Conservation (phyloP, 2,329 filamentous ascomycete genomes). For the Thermothelomyces thermophilus region DNA sequence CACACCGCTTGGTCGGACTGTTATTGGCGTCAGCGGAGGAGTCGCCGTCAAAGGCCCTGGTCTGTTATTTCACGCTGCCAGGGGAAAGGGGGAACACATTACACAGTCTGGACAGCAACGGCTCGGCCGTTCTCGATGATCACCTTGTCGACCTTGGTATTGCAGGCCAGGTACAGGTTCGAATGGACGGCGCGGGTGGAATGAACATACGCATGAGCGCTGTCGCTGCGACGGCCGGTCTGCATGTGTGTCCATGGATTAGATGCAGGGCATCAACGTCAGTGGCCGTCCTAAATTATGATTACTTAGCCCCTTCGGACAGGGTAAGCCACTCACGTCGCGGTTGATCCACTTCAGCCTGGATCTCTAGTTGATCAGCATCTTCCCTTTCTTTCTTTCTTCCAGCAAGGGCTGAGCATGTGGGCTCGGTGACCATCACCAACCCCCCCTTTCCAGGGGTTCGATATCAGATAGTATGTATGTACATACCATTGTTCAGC, state of each 20-base stretch:
- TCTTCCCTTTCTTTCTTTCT: no score
- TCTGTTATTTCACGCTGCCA: no score
- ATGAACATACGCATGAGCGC: conserved; percentile 72
- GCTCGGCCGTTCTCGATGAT: conserved; percentile 66
- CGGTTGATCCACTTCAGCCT: conserved; percentile 77
- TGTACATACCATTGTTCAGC: conserved; percentile 60
- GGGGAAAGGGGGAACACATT: not conserved
- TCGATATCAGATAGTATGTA: no score
- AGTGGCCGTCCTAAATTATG: no score
- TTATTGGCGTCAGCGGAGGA: not conserved
- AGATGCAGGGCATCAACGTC: not conserved
- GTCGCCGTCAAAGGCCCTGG: not conserved
- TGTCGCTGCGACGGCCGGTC: conserved; percentile 67
- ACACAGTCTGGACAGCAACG: conserved; percentile 62
- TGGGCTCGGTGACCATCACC: no score
- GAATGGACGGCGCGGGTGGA: conserved; percentile 62
- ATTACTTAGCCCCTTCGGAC: no score
- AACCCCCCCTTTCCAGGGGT: no score
- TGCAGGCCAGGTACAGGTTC: conserved; percentile 66
- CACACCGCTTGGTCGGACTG: conserved; percentile 3
- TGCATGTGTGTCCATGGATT: conserved; percentile 25
- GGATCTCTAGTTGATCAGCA: no score
- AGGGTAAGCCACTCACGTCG: conserved; percentile 37
- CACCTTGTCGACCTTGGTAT: conserved; percentile 72
- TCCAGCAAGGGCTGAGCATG: no score